Conservation (phyloP, 2,329 filamentous ascomycete species). For the Aspergillus cejpii region DNA sequence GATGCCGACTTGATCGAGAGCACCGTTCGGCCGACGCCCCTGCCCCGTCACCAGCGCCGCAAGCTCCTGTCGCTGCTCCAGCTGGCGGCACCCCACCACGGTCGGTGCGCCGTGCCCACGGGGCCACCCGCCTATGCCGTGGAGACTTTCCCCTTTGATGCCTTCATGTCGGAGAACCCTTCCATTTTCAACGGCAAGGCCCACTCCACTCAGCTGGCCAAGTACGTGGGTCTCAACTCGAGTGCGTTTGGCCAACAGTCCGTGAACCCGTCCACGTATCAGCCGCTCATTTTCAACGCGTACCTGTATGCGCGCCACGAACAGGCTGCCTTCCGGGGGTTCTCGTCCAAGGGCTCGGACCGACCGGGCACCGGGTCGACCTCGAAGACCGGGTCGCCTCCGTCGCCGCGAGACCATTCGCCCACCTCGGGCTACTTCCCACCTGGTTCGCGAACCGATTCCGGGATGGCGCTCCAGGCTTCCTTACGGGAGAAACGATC, state of each 20-base stretch:
- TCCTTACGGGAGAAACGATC: conserved; percentile 91
- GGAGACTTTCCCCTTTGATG: conserved; percentile 84
- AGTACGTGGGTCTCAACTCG: conserved; percentile 84
- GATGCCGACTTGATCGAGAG: conserved; percentile 87
- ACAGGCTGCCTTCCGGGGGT: conserved; percentile 41
- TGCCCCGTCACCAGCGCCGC: conserved; percentile 81
- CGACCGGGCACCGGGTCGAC: conserved; percentile 68
- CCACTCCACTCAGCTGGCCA: conserved; percentile 65
- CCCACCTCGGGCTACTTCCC: conserved; percentile 74
- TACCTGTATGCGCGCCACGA: conserved; percentile 72
- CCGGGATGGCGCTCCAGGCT: conserved; percentile 76
- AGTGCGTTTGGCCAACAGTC: conserved; percentile 68
- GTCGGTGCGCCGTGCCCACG: conserved; percentile 75
- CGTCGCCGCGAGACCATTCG: conserved; percentile 56
- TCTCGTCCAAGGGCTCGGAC: conserved; percentile 47
- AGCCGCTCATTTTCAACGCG: conserved; percentile 77
- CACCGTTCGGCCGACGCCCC: conserved; percentile 64
- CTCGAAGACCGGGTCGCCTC: conserved; percentile 47
- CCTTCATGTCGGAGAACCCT: conserved; percentile 80
- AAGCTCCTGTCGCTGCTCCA: conserved; percentile 87
- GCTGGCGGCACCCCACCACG: conserved; percentile 80
- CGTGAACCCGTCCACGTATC: conserved; percentile 46
- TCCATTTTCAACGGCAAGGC: conserved; percentile 70
- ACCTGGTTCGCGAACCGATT: conserved; percentile 82
- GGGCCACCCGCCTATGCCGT: conserved; percentile 89